Percentiles rank a stretch among this genome's conserved stretches.
These are phyloP conservation scores for Fallopia convolvulus DNA, from an alignment of 148 eudicot species.

Conservation along the genomic window DNA sequence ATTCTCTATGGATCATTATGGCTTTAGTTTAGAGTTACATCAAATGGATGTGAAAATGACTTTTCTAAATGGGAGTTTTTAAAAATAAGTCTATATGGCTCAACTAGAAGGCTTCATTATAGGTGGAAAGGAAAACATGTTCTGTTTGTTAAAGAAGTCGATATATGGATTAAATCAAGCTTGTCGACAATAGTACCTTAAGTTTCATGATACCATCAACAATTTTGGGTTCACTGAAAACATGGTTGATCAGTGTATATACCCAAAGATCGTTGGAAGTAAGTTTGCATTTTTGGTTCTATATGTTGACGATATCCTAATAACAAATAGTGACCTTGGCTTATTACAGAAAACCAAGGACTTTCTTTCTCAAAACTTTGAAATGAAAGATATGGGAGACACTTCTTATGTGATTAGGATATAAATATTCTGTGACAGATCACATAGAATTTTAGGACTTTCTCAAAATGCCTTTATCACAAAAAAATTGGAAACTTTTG, in stretches of 20 bases:
- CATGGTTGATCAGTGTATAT: neutral
- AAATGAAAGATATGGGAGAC: neutral
- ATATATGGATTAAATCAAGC: neutral
- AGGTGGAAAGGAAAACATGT: slow-evolving; percentile 4
- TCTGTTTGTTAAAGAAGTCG: neutral
- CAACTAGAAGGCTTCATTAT: neutral
- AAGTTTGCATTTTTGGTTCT: neutral
- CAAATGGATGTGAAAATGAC: neutral
- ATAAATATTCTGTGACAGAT: neutral
- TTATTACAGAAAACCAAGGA: neutral
- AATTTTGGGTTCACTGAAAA: neutral
- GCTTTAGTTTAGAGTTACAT: neutral
- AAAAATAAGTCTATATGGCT: slow-evolving; percentile 7
- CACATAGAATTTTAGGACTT: too few species aligned
- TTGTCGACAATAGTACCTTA: slow-evolving; percentile 1
- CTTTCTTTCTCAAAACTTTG: neutral
- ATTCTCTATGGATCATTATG: neutral
- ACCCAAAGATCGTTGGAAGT: neutral
- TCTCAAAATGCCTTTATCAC: too few species aligned
- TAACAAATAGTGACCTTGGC: neutral
- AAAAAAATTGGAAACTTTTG: too few species aligned
- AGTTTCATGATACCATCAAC: neutral
- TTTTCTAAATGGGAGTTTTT: neutral
- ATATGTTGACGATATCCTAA: neutral
- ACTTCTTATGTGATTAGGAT: neutral